A percentile compares a stretch with the other conserved stretches of the same genome.
Conservation (phyloP, 345 rosid genomes). For the Fremontodendron californicum region DNA sequence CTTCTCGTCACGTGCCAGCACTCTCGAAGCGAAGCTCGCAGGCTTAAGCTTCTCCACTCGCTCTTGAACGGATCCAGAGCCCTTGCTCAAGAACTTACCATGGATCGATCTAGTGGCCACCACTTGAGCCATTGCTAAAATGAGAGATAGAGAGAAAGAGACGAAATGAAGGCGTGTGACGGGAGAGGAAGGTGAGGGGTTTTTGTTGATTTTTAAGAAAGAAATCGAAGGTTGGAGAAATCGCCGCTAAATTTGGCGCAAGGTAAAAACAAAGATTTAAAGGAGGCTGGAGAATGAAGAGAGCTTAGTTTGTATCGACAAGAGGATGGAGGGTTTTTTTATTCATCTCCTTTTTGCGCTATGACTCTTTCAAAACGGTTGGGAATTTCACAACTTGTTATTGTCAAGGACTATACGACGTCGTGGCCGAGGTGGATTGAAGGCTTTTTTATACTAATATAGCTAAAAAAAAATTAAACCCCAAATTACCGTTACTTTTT, state of each 20-base stretch:
- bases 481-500: too few relatives aligned
- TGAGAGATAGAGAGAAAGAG: background rate
- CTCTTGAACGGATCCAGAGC: conserved; percentile 46
- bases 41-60: conserved; percentile 50
- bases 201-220: background rate
- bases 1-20: conserved; percentile 28
- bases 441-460: too few relatives aligned
- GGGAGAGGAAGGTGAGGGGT: background rate
- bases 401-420: background rate
- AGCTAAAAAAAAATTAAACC: too few relatives aligned
- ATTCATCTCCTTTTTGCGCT: background rate
- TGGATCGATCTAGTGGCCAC: conserved; percentile 69
- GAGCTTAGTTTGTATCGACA: conserved; percentile 63
- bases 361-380: background rate
- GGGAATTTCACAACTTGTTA: background rate
- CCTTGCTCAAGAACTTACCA: conserved; percentile 34
- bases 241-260: conserved; percentile 58
- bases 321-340: background rate
- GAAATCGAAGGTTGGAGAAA: conserved; percentile 33
- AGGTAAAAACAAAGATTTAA: conserved; percentile 10
- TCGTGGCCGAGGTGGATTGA: background rate
- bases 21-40: conserved; percentile 44
- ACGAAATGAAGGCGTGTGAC: background rate
- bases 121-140: conserved; percentile 64
- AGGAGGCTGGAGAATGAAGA: background rate